Base-by-base conservation (phyloP, 129 eudicot genomes). In the Chrysanthemum lavandulifolium region DNA sequence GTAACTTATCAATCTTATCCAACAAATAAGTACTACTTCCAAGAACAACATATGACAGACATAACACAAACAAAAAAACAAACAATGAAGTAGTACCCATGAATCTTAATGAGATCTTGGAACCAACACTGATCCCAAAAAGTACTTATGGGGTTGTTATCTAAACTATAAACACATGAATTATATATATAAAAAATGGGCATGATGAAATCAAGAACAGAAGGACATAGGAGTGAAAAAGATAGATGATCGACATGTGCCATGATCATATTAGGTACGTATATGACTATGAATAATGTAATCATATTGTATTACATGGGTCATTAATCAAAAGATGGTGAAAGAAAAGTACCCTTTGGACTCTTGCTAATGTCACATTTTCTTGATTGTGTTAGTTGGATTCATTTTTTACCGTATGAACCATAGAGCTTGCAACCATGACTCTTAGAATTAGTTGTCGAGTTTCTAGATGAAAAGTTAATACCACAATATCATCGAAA, bases 1-100 rank as follows among this genome's bases (percentile, higher is more conserved):
- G 99, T 50, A 95, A 86, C 65, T 83, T 65, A 6, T 13, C 70
- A 33, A 95, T 86, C 82, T 73, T 95, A 82, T 95, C 89, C 49
- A 40, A 79, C 63, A 76, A 84, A 80, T 81, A 83, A 55, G 69
- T 57, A 62, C 86, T 84, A 74, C 13, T 81, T 60, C 87, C 89
- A 70, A 82, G 51, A 68, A 76, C 72, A 69, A 65, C 13, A 40
- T 54, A 67, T 65, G 75, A 51, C 73, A 81, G 36, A 55, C 81
- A 80, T 57, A 78, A 40, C 40, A 74, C 79, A 71, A 73, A 76
- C 57, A n/a, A n/a, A n/a, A n/a, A n/a, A n/a, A 69, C 61, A 13
- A 72, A 69, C n/a, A 73, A 40, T 61, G 61, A 59, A 67, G 9
- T 6, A 40, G 40, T 81, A 43, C 76, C 96, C 92, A 85, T 92